Evolutionary conservation across 306 rosid species (phyloP), one percentile per base, ranked within the genome.

Genomic region (Gillenia trifoliata): DNA sequence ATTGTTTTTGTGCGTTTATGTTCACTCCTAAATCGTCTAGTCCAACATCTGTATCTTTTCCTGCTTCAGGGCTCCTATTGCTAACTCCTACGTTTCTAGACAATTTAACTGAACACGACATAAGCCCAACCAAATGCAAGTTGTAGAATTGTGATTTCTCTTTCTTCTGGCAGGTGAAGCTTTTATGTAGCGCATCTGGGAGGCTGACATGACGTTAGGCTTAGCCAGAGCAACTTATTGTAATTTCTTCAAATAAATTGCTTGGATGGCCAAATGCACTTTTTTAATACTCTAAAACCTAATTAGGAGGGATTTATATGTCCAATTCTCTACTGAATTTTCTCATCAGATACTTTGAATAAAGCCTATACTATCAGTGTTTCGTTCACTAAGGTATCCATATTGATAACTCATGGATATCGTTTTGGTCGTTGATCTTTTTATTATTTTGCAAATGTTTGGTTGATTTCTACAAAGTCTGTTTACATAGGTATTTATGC

Each of bases 181-280:
- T 52, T 57, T 33, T 70, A 25, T 36, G 20, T 6, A 1, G 13
- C 62, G 29, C 36, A 43, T 29, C 34, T 64, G 34, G 55, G 57
- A 66, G 45, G 70, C 47, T 61, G 71, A 68, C 57, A 68, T 66
- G 45, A 66, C 45, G 23, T 50, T 57, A 70, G 49, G 49, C 41
- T 28, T 41, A 68, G 38, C 72, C 6, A 40, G 50, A 8, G 29
- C 77, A 25, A 50, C 38, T 70, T 72, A 57, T 56, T 6, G 4
- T 36, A 75, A 38, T 65, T 65, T 55, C 68, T 70, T n/a, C 36
- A 76, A 47, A 78, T 61, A n/a, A 56, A 25, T 65, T 64, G 74
- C 64, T 80, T 63, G 29, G 15, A 54, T 47, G 36, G 63, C 64
- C 23, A 33, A 54, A 26, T 34, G 25, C 30, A 25, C 65, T 41